phyloP scores from a whole-genome alignment of 805 yeast species.

The Yamadazyma paraphyllophila region DNA sequence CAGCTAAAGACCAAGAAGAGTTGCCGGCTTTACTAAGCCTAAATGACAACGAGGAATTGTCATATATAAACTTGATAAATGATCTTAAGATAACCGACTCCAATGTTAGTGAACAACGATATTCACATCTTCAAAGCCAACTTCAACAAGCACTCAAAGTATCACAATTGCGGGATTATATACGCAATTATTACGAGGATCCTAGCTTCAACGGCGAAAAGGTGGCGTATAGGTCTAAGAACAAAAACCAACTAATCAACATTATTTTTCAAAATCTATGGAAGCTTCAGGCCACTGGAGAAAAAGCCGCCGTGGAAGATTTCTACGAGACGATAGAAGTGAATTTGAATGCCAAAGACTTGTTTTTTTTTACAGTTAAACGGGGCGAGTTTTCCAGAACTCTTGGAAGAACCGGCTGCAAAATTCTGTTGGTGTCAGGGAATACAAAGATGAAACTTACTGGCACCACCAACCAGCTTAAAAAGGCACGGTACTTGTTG shows the following conservation, averaged over 20 bases:
- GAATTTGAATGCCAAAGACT: conserved; percentile 33
- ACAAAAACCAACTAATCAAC: conserved; percentile 7
- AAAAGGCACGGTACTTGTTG: conserved; percentile 44
- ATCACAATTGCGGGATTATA: conserved; percentile 11
- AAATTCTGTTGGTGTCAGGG: conserved; percentile 32
- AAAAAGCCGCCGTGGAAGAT: conserved; percentile 26
- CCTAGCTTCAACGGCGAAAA: conserved; percentile 3
- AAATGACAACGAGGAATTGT: not conserved
- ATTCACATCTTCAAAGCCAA: not conserved
- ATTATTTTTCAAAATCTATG: conserved; percentile 13
- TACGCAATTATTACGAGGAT: conserved; percentile 7
- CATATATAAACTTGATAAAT: conserved; percentile 7
- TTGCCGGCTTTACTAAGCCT: not conserved
- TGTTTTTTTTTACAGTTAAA: conserved; percentile 40
- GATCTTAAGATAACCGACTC: conserved; percentile 2
- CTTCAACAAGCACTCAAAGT: conserved; percentile 9
- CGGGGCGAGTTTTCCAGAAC: conserved; percentile 39
- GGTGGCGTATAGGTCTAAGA: conserved; percentile 1
- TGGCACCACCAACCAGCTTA: conserved; percentile 42
- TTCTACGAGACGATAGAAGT: conserved; percentile 30
- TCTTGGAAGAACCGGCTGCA: conserved; percentile 41
- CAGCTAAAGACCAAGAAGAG: not conserved
- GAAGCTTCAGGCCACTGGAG: conserved; percentile 14
- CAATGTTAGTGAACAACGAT: conserved; percentile 6
- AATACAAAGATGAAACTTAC: conserved; percentile 30